Base-by-base conservation (phyloP, 139 green algal genomes). In the Marvania coccoides region DNA sequence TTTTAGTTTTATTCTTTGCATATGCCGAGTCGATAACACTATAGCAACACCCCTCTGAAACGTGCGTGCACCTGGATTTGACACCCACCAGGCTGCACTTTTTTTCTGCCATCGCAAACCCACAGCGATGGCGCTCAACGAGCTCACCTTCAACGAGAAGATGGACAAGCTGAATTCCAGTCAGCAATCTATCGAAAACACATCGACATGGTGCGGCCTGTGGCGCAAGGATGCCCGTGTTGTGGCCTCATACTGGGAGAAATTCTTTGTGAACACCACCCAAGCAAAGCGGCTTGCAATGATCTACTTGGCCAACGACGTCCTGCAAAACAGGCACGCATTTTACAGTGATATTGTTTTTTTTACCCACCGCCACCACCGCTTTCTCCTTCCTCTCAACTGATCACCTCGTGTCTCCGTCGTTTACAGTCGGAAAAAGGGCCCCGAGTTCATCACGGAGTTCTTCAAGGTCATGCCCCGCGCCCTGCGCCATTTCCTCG, bases 301-400 rank as follows among this genome's bases (percentile, higher is more conserved):
- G 47, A 30, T 88, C 29, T 93, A 93, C 67, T 70, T 93, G 13
- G 86, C 86, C 29, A 91, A 88, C 47, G 83, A 93, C 70, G 81
- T 93, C 13, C 47, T 92, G 10, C 86, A 93, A 46, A 93, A 87
- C 64, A 77, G 70, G 60, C 72, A 46, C 12, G 60, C 15, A 12
- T 51, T 55, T 19, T 14, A 51, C 31, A 46, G 53, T 15, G 31
- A 14, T 38, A 19, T 19, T 51, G 19, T 28, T 51, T 51, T 28
- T 51, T 51, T 51, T 19, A 51, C 19, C 42, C 19, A 28, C 19
- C 19, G 19, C 42, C 19, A 28, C 19, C 42, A 51, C 42, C 42
- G 42, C 42, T 19, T 19, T 51, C 19, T 19, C 42, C 19, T 51
- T 28, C 42, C 19, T 51, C 19, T 51, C 19, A 28, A 28, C 42